phyloP scores from a whole-genome alignment of 2,329 filamentous ascomycete genomes.

The Sphaerulina populicola region DNA sequence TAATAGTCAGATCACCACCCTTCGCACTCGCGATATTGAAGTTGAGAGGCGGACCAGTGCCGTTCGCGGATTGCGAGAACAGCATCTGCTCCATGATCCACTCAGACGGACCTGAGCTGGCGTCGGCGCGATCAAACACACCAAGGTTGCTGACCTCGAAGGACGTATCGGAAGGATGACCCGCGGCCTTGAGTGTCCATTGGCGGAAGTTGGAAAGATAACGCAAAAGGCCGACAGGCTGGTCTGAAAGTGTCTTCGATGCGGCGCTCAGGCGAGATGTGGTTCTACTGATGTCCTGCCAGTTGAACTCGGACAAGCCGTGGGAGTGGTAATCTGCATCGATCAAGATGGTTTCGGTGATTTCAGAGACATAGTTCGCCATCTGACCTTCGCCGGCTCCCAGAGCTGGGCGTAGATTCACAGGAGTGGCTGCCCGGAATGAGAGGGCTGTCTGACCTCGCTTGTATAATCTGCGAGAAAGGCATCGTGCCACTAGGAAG shows the following conservation, averaged over 20 bases:
- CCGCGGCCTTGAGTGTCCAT: conserved; percentile 37
- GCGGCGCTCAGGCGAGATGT: conserved; percentile 32
- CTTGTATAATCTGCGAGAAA: conserved; percentile 29
- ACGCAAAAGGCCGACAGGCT: conserved; percentile 39
- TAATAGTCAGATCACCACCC: conserved; percentile 34
- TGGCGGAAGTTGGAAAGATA: conserved; percentile 36
- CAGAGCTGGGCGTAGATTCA: conserved; percentile 37
- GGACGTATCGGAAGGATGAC: conserved; percentile 34
- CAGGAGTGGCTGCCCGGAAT: conserved; percentile 35
- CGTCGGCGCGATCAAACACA: conserved; percentile 28
- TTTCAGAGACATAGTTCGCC: conserved; percentile 31
- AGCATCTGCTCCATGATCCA: conserved; percentile 33
- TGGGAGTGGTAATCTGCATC: background rate
- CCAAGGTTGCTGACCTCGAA: conserved; percentile 44
- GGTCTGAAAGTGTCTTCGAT: conserved; percentile 32
- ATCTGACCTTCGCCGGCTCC: conserved; percentile 32
- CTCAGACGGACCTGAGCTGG: background rate
- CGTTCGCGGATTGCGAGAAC: conserved; percentile 41
- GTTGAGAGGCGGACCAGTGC: conserved; percentile 33
- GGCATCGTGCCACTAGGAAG: conserved; percentile 35
- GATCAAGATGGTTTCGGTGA: conserved; percentile 13
- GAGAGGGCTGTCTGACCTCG: conserved; percentile 21
- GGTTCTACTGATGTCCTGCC: conserved; percentile 31
- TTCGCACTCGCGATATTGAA: conserved; percentile 39
- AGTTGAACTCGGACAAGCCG: conserved; percentile 21